Percentiles rank a stretch among this genome's conserved stretches.
phyloP scores from a whole-genome alignment of 495 filamentous ascomycete genomes.

The Pyrenopolyporus hunteri region DNA sequence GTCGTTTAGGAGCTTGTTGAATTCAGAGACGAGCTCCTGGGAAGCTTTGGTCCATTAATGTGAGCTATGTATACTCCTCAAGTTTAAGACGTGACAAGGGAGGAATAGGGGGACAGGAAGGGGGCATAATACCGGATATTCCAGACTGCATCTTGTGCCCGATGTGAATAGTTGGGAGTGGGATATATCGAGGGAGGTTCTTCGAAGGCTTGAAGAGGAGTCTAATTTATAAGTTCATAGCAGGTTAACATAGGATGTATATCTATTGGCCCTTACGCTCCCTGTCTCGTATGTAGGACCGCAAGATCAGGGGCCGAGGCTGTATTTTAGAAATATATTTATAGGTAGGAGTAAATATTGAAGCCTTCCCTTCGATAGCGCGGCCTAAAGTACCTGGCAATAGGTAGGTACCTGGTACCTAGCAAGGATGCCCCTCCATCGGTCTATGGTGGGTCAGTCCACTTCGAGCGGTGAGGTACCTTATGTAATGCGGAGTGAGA shows the following conservation, averaged over 20 bases:
- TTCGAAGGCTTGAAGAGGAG: background rate
- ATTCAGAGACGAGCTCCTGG: slow-evolving; percentile 80
- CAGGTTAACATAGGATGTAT: too few species aligned
- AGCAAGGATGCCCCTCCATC: slow-evolving; percentile 26
- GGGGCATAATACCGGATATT: slow-evolving; percentile 68
- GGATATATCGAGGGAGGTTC: background rate
- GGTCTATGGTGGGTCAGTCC: background rate
- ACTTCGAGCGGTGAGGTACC: background rate
- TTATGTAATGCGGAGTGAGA: slow-evolving; percentile 21
- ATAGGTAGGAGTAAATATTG: too few species aligned
- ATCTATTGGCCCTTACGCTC: background rate
- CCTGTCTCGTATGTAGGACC: too few species aligned
- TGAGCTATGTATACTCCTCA: slow-evolving; percentile 20
- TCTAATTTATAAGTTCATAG: background rate
- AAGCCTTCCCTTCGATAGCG: background rate
- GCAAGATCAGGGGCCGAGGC: background rate
- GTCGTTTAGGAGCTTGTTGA: slow-evolving; percentile 72
- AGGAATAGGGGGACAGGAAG: background rate
- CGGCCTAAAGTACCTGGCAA: background rate
- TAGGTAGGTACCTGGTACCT: too few species aligned
- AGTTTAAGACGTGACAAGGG: too few species aligned
- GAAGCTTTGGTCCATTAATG: slow-evolving; percentile 64
- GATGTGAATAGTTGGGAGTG: background rate
- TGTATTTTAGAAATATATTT: background rate
- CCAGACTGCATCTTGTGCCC: slow-evolving; percentile 77